Evolutionary conservation across 768 basidiomycete genomes (phyloP).

Genomic region (Clitopilus passeckerianus): DNA sequence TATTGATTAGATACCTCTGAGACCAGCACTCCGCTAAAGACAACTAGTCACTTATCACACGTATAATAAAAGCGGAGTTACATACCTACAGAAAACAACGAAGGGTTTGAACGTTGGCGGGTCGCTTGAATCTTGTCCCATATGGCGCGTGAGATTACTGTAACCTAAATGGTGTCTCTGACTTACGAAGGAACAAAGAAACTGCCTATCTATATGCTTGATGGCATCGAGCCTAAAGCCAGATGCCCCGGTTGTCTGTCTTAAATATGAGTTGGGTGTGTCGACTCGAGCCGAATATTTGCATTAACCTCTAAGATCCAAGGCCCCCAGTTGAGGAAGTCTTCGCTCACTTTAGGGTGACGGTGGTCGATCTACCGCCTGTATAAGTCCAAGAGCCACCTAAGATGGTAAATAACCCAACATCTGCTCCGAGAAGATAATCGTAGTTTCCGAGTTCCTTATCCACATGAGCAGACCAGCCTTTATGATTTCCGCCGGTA

Average conservation of each 20-base stretch:
- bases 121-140: conserved; percentile 43
- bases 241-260: conserved; percentile 57
- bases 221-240: conserved; percentile 91
- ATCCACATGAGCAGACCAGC: conserved; percentile 82
- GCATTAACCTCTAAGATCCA: conserved; percentile 58
- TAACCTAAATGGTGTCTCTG: background rate
- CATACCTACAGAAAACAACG: conserved; percentile 57
- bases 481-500: conserved; percentile 56
- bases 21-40: conserved; percentile 82
- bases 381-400: background rate
- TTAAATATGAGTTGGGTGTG: background rate
- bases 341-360: conserved; percentile 74
- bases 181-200: conserved; percentile 66
- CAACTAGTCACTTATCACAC: conserved; percentile 1
- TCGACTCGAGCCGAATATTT: background rate
- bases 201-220: conserved; percentile 78
- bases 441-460: conserved; percentile 86
- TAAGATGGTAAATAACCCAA: conserved; percentile 20
- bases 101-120: conserved; percentile 37
- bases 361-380: conserved; percentile 70
- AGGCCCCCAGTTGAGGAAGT: conserved; percentile 70
- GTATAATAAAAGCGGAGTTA: background rate
- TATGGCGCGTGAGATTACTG: background rate
- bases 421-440: conserved; percentile 73
- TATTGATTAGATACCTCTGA: conserved; percentile 40